A percentile compares a stretch with the other conserved stretches of the same genome.
phyloP scores from a whole-genome alignment of 164 flowering plant genomes.

The Vitis labrusca region DNA sequence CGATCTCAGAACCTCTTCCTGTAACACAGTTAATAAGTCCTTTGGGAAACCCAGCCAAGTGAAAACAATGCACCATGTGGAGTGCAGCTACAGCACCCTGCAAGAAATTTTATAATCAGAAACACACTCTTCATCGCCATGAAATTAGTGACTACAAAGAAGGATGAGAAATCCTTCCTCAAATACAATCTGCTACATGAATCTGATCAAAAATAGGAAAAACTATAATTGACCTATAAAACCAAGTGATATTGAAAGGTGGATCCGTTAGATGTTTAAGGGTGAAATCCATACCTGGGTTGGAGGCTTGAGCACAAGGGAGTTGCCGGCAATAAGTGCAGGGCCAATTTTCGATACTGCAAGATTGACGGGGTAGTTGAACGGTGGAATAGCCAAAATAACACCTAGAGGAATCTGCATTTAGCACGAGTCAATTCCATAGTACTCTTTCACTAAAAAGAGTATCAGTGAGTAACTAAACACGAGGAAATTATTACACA shows the following conservation, averaged over 20 bases:
- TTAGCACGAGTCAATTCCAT: constrained; percentile 9
- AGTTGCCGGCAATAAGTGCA: constrained; percentile 93
- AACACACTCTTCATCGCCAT: too few relatives aligned
- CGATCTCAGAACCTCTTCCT: constrained; percentile 98
- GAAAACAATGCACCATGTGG: constrained; percentile 99
- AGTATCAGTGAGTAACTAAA: too few relatives aligned
- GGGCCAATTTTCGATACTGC: constrained; percentile 98
- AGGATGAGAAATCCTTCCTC: too few relatives aligned
- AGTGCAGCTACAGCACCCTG: constrained; percentile 96
- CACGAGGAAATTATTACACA: too few relatives aligned
- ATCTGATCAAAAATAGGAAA: too few relatives aligned
- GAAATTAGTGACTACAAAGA: too few relatives aligned
- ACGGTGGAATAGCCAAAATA: constrained; percentile 94
- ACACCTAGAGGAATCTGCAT: constrained; percentile 95
- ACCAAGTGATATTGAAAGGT: too few relatives aligned
- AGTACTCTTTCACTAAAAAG: too few relatives aligned
- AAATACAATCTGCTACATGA: too few relatives aligned
- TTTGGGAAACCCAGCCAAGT: constrained; percentile 96
- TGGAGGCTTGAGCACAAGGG: constrained; percentile 95
- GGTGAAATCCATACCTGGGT: constrained; percentile 65
- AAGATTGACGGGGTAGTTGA: constrained; percentile 94
- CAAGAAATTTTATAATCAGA: not conserved
- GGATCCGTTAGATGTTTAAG: too few relatives aligned
- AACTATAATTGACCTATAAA: too few relatives aligned
- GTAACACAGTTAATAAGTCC: constrained; percentile 95